Base-by-base conservation (phyloP, 2,329 filamentous ascomycete genomes). In the Colletotrichum graminicola region DNA sequence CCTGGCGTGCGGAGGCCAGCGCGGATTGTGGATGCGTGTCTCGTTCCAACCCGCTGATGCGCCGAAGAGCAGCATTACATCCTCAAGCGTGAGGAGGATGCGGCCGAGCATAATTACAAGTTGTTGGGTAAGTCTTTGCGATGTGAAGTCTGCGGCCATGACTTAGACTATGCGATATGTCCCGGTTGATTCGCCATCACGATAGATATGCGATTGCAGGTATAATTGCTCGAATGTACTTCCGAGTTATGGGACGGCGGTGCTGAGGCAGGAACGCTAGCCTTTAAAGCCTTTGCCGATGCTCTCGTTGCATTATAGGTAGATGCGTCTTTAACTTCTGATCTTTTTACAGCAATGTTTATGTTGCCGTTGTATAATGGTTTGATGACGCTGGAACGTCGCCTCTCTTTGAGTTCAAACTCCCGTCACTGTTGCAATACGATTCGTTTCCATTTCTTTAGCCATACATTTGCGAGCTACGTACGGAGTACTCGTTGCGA, bases 1-100 rank as follows among this genome's bases (percentile, higher is more conserved):
- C 83, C 83, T 84, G 7, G 83, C 83, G 67, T 84, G 83, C 2
- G 83, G 83, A n/a, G 82, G 79, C 83, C 83, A 84, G 51, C 80
- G 78, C 7, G 83, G 80, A 71, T 84, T 85, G 74, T 79, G 80
- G 62, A 84, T 81, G 73, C 84, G 83, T 10, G 82, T 83, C 66
- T 79, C 75, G 73, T 79, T 79, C 74, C 78, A 82, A 73, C 84
- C 83, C 12, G 81, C 81, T n/a, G 77, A 76, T 7, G 82, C 77
- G 26, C 80, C 83, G 54, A 81, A 51, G n/a, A 83, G 72, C 11
- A 84, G 79, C 32, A 77, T 76, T 41, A 82, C 7, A 26, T 77
- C 76, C 55, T 83, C 80, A 36, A 83, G n/a, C 0, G 82, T 82
- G n/a, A 84, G 78, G n/a, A 84, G 76, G 6, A 79, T 60, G 62